Evolutionary conservation across 2,329 filamentous ascomycete genomes (phyloP).

Genomic region (Colletotrichum sp.): DNA sequence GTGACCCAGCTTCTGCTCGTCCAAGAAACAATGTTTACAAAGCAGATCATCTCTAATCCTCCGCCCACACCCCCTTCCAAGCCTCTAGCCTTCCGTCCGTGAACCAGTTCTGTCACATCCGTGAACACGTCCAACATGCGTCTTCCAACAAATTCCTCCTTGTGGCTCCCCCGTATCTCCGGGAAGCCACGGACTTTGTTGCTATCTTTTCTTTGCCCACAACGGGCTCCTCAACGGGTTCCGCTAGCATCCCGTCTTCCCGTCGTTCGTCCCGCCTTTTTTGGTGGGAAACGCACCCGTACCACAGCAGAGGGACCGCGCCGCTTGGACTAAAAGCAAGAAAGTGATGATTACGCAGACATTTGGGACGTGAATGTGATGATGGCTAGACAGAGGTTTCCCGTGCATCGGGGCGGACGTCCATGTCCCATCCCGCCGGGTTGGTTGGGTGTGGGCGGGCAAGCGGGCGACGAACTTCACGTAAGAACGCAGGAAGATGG

Average conservation of each 20-base stretch:
- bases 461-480: background rate
- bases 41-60: background rate
- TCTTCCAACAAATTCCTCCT: background rate
- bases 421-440: background rate
- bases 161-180: background rate
- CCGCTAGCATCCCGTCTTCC: conserved; percentile 18
- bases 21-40: background rate
- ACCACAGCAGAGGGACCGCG: background rate
- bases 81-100: background rate
- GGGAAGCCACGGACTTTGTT: background rate
- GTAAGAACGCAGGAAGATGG: background rate
- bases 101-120: background rate
- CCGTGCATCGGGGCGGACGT: background rate
- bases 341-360: background rate
- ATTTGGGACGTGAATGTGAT: background rate
- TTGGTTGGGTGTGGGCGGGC: background rate
- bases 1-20: background rate
- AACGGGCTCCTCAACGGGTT: conserved; percentile 13
- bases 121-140: background rate
- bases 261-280: background rate
- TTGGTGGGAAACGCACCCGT: background rate
- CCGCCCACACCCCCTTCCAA: background rate
- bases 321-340: background rate
- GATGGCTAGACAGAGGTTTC: background rate
- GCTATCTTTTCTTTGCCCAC: background rate